Base-by-base conservation (phyloP, 352 stramenopile species). In the Globisporangium solare region DNA sequence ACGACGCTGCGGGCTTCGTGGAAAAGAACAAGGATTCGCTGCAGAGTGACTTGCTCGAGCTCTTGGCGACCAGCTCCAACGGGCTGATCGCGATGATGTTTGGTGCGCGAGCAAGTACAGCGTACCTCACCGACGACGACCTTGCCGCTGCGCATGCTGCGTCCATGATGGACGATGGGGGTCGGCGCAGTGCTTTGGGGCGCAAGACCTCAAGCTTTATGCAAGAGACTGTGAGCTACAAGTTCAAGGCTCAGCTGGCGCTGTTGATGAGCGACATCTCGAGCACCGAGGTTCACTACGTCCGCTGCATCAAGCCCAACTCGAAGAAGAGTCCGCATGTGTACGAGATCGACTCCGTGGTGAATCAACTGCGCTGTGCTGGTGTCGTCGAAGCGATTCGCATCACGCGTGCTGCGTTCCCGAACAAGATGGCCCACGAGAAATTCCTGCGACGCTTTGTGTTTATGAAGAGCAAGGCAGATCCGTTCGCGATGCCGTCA, bases 361-460 rank as follows among this genome's bases (percentile, higher is more conserved):
- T 95, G 31, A 91, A 86, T 52, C 89, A 97, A 56, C 71, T 97
- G 47, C 83, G 89, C 5, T 96, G 84, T 56, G 89, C 87, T 3
- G 89, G 89, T 58, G 87, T 97, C 21, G 83, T 97, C 35, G 87
- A 97, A 68, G 89, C 89, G 1, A 96, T 97, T 48, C 85, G 89
- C 21, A 96, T 97, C 55, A 94, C 84, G 46, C 79, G 89, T 20
- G 80, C 86, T 1, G 83, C 89, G 1, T 97, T 96, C 61, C 89
- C 89, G 3, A 97, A 97, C 79, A 98, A 98, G 51, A 86, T 99
- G 64, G 75, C 75, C 24, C 96, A 99, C 69, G 71, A 96, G 56
- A 88, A 88, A 46, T 95, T 93, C 56, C 60, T 95, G 4, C 75
- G 78, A 22, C 79, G 85, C 18, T 95, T 95, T 60, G 80, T 92